Conservation (phyloP, 75 land plant genomes). For the Azolla pinnata region DNA sequence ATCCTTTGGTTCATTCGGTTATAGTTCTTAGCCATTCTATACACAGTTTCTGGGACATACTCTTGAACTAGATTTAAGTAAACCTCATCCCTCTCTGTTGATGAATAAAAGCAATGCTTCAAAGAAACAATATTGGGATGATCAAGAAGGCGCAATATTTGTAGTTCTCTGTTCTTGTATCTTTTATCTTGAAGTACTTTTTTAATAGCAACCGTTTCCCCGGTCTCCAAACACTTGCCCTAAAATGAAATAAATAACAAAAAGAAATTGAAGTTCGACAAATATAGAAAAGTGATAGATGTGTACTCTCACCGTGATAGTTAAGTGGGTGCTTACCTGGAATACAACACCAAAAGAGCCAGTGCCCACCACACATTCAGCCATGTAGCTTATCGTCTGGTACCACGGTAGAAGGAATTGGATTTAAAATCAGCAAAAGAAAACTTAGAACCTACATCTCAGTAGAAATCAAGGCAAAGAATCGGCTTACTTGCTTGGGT, state of each 20-base stretch:
- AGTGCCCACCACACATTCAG: slow-evolving; percentile 48
- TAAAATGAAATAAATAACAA: no score
- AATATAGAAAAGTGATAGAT: no score
- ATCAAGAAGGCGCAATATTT: slow-evolving; percentile 80
- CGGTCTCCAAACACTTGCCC: slow-evolving; percentile 85
- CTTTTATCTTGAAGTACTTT: slow-evolving; percentile 78
- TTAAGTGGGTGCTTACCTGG: slow-evolving; percentile 22
- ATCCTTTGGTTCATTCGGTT: slow-evolving; percentile 65
- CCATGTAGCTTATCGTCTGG: slow-evolving; percentile 48
- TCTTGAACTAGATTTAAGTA: slow-evolving; percentile 74
- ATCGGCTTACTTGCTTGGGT: slow-evolving; percentile 54
- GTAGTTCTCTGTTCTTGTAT: slow-evolving; percentile 81
- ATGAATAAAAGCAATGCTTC: slow-evolving; percentile 85
- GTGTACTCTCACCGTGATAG: no score
- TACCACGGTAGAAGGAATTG: no score
- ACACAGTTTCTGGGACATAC: slow-evolving; percentile 74
- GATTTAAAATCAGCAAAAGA: no score
- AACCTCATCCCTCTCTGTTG: slow-evolving; percentile 79
- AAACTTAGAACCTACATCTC: background rate
- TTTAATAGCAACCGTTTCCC: slow-evolving; percentile 77
- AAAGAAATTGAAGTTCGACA: no score
- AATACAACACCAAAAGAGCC: slow-evolving; percentile 50
- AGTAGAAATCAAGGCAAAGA: no score
- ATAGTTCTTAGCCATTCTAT: slow-evolving; percentile 64
- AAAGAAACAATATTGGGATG: slow-evolving; percentile 75